Base-by-base conservation (phyloP, 257 asterid species). In the Gentiana dahurica region DNA sequence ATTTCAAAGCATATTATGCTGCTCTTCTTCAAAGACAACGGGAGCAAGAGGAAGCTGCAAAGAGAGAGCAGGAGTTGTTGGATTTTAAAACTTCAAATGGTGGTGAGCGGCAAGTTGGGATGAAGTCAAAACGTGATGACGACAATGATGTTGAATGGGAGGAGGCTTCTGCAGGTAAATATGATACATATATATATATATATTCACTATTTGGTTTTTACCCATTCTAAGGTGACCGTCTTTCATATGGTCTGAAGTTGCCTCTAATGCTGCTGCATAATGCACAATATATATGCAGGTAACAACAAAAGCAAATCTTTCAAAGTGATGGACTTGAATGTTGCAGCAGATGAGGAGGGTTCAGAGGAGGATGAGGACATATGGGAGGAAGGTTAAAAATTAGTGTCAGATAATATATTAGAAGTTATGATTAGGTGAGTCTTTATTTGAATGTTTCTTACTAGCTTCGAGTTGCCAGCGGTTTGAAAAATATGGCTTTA, bases 1-100 rank as follows among this genome's bases (percentile, higher is more conserved):
- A 81, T 68, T 35, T 76, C 34, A 80, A 89, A 77, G 98, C 98
- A 50, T 92, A 85, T 72, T 88, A 87, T 62, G 88, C 89, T 76
- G 97, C 97, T 43, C 5, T 79, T 13, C 83, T 84, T 57, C 50
- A 55, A 71, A 77, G 80, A 64, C 94, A 81, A 53, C 77, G 60
- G 36, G 87, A 81, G 66, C 87, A 83, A 68, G 87, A 68, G 65
- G 86, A 74, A 70, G 67, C 80, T 38, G 65, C 60, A 49, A 78
- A 79, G 64, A 63, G 66, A 71, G 80, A 76, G 53, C 73, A 58
- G 34, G 89, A 72, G 45, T 56, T 66, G 39, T 24, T 62, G 48
- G 65, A 56, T 66, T 59, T 76, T 49, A 54, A 56, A 7, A 51
- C 49, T 44, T 24, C 71, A 6, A 64, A 60, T 65, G 84, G 64